Base-by-base conservation (phyloP, 1,139 yeast genomes). In the Sugiyamaella sp. region DNA sequence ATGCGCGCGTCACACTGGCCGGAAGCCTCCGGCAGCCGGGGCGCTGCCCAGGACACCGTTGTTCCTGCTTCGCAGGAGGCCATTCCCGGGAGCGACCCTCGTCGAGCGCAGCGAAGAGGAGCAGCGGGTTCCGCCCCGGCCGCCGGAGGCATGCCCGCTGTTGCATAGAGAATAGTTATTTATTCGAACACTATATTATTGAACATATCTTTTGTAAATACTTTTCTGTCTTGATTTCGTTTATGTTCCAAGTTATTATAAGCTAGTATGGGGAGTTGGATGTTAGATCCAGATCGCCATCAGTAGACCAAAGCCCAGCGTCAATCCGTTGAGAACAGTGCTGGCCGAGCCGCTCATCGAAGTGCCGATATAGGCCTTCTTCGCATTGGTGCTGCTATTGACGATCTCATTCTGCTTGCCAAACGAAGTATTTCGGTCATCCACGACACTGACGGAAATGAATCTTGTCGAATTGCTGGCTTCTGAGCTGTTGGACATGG, bases 291-390 rank as follows among this genome's bases (percentile, higher is more conserved):
- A 20, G 20, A 20, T 22, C 4, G 47, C 39, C 32, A 32, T 27
- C n/a, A 27, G 17, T 8, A 44, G 21, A 19, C 47, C 35, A 14
- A 44, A 29, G 12, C 38, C 47, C 32, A 44, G 39, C 3, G 27
- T 19, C 12, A 44, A 20, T 6, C 27, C 32, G 24, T 44, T 44
- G 32, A 44, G 14, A 17, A 44, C 9, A 3, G 14, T 32, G 9
- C 32, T 19, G 3, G 49, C 43, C 9, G 49, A 32, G 5, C 35
- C 40, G 17, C 33, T 46, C 17, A 46, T 24, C 37, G 49, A 46
- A n/a, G 44, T 25, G 22, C 44, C 50, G 38, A 38, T n/a, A 12
- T 33, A 33, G 22, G 49, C 33, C 35, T 35, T 46, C 16, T 46
- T 46, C 1, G 44, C 33, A 19, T 46, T 38, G 17, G 12, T 38